Evolutionary conservation across 2,329 filamentous ascomycete genomes (phyloP).

Genomic region (Talaromyces verruculosus): DNA sequence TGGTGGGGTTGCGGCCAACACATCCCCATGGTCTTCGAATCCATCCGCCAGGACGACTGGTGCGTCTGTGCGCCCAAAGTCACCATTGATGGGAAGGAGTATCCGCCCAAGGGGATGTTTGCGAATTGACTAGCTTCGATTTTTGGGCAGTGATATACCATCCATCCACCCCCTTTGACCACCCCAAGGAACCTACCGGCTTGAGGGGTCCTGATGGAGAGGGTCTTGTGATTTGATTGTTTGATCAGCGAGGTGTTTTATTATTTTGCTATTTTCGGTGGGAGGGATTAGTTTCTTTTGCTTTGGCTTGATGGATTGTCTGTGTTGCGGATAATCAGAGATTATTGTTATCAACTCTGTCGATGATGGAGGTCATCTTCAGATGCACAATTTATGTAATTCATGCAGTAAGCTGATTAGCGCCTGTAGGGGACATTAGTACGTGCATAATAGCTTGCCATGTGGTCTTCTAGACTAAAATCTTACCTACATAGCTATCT

Average conservation of each 20-base stretch:
- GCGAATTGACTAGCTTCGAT: slow-evolving; percentile 20
- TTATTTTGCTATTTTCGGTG: neutral
- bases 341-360: neutral
- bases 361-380: neutral
- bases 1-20: slow-evolving; percentile 25
- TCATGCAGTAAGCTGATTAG: neutral
- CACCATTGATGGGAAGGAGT: slow-evolving; percentile 22
- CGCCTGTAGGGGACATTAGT: neutral
- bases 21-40: slow-evolving; percentile 24
- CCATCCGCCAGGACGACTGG: slow-evolving; percentile 21
- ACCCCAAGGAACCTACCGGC: neutral
- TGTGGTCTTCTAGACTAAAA: neutral
- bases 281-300: neutral
- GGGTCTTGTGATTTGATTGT: neutral
- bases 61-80: slow-evolving; percentile 23
- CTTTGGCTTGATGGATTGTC: neutral
- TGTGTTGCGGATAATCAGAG: neutral
- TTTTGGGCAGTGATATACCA: neutral
- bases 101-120: slow-evolving; percentile 23
- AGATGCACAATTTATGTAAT: neutral
- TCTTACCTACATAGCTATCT: neutral
- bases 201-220: neutral
- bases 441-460: neutral
- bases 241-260: neutral
- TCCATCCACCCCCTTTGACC: neutral